These are phyloP conservation scores for Alternaria sp. DNA, from an alignment of 2,329 filamentous ascomycete species.

Conservation along the genomic window DNA sequence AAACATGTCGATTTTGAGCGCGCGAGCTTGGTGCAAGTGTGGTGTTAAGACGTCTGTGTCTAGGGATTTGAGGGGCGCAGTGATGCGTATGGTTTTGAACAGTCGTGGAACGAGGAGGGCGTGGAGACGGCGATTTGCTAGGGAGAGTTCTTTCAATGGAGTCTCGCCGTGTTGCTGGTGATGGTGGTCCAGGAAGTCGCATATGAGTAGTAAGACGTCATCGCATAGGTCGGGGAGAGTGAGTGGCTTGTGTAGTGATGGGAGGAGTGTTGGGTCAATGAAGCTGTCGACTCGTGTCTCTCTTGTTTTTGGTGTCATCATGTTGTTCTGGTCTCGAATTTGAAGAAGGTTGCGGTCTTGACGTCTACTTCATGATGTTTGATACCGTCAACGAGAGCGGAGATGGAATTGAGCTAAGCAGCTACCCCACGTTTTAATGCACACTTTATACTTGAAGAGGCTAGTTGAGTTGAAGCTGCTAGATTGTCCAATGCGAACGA, in stretches of 20 bases:
- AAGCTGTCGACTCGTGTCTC: background rate
- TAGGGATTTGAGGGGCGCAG: slow-evolving; percentile 18
- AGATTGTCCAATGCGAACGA: background rate
- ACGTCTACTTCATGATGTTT: background rate
- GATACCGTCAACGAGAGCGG: background rate
- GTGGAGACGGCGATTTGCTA: slow-evolving; percentile 16
- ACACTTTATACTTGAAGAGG: background rate
- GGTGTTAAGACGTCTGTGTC: background rate
- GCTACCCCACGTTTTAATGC: slow-evolving; percentile 1
- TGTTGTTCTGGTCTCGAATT: background rate
- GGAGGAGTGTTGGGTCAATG: background rate
- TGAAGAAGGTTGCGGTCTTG: background rate
- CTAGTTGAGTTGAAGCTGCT: background rate
- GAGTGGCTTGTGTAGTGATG: background rate
- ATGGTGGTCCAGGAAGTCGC: slow-evolving; percentile 9
- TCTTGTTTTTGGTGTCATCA: background rate
- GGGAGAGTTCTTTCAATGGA: slow-evolving; percentile 16
- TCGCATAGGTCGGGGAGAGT: slow-evolving; percentile 19
- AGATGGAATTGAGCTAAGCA: background rate
- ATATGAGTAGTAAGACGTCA: slow-evolving; percentile 23
- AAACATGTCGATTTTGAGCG: slow-evolving; percentile 23
- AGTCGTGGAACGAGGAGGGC: slow-evolving; percentile 11
- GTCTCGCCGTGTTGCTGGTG: background rate
- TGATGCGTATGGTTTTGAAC: slow-evolving; percentile 22
- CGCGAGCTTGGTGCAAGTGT: slow-evolving; percentile 4